Evolutionary conservation across 2,329 filamentous ascomycete genomes (phyloP).

Genomic region (Endoconidiophora laricicola): DNA sequence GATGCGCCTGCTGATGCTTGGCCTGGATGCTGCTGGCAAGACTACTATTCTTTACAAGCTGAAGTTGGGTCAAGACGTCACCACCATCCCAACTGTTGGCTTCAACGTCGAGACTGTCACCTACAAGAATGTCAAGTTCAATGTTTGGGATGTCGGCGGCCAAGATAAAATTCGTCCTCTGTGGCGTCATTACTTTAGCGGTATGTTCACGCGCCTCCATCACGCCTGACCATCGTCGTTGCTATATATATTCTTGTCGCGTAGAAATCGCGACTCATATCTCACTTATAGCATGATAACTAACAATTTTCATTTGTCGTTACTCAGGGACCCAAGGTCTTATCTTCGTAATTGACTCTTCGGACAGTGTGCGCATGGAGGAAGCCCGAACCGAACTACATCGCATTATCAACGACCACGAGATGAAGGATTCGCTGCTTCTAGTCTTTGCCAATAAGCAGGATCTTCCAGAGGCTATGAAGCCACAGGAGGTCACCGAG

Average conservation of each 20-base stretch:
- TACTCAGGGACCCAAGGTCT: constrained; percentile 74
- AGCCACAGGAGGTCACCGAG: constrained; percentile 63
- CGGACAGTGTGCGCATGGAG: constrained; percentile 77
- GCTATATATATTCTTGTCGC: too few relatives aligned
- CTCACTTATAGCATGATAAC: neutral
- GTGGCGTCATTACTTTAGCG: constrained; percentile 94
- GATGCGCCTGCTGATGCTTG: constrained; percentile 96
- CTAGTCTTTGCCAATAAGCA: constrained; percentile 99
- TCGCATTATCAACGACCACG: constrained; percentile 92
- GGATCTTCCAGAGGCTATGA: constrained; percentile 73
- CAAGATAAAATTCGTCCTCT: constrained; percentile 97
- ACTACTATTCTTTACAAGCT: constrained; percentile 98
- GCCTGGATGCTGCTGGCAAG: constrained; percentile 94
- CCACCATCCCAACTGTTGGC: constrained; percentile 93
- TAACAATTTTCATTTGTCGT: neutral
- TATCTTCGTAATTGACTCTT: constrained; percentile 97
- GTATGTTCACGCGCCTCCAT: constrained; percentile 25
- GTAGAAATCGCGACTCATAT: neutral
- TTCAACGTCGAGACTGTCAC: constrained; percentile 99
- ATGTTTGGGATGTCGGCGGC: constrained; percentile 96
- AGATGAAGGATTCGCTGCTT: constrained; percentile 90
- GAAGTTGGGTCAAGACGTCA: constrained; percentile 95
- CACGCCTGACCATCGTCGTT: too few relatives aligned
- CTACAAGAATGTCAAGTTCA: constrained; percentile 99
- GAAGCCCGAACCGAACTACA: constrained; percentile 88